Evolutionary conservation across 78 protist species (phyloP), one percentile per base, ranked within the genome.

Genomic region (Planoprotostelium fungivorum): DNA sequence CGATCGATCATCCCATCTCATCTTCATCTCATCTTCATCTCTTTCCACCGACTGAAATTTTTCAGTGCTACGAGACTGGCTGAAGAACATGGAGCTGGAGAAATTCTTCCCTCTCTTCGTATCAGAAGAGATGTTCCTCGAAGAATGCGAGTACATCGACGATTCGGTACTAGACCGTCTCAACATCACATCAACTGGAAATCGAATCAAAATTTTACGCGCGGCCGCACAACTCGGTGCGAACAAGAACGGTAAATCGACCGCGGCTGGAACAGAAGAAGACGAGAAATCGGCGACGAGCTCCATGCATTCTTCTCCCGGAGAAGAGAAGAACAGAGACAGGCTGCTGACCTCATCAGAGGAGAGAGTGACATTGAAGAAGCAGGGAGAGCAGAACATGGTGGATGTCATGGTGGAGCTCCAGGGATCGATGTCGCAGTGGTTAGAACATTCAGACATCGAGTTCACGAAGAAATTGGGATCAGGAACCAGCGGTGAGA

Each of bases 101-200:
- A 84, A 88, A 86, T 92, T 63, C 85, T 86, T 84, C 88, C 37
- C 88, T 34, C 84, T 84, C 88, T 92, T 92, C 90, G 94, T 89
- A 37, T 90, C 89, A 34, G 94, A 92, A 86, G 94, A 92, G 87
- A 92, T 92, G 38, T 92, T 92, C 85, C 84, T 92, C 90, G 94
- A 92, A 35, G 28, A 87, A 28, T 84, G 89, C 34, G 88, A 86
- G 29, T 91, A 89, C 63, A 83, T 92, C 0, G 94, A 92, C 88
- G 94, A 88, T 23, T 90, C 51, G 73, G 90, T 88, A 29, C 84
- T 92, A 16, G 94, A 92, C 63, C 84, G 86, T 28, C 28, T 92
- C 73, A 16, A 16, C 5, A 51, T 51, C 73, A 51, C 5, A 25
- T 5, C 16, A 25, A 16, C 73, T 5, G 73, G 73, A 5, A 5